These are phyloP conservation scores for Plasmodium billcollinsi DNA, from an alignment of 169 alveolate species.

Conservation along the genomic window DNA sequence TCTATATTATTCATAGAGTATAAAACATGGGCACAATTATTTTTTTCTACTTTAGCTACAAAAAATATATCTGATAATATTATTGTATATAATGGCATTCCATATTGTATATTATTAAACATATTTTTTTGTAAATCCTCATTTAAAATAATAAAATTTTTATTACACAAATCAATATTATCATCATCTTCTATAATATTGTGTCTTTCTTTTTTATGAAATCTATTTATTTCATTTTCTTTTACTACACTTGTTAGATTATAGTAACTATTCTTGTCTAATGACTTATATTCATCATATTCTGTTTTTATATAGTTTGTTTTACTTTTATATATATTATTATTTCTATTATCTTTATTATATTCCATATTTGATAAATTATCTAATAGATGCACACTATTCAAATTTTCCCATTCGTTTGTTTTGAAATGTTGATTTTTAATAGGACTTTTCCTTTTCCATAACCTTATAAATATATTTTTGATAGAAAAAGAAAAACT, in stretches of 20 bases:
- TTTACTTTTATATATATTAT: neutral
- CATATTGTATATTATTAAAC: constrained; percentile 75
- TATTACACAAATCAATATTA: constrained; percentile 4
- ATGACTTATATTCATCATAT: constrained; percentile 6
- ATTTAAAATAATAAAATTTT: constrained; percentile 58
- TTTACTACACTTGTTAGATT: constrained; percentile 34
- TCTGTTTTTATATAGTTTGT: neutral
- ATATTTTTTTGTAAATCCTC: constrained; percentile 53
- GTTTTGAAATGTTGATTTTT: constrained; percentile 21
- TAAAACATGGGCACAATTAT: constrained; percentile 42
- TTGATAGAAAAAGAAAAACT: constrained; percentile 66
- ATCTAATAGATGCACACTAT: constrained; percentile 25
- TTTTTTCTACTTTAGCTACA: constrained; percentile 69
- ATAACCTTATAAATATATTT: constrained; percentile 44
- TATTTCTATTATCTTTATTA: constrained; percentile 1
- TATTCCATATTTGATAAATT: neutral
- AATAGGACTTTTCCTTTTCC: constrained; percentile 71
- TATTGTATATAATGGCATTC: constrained; percentile 49
- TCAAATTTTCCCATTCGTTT: neutral
- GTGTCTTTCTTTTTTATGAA: constrained; percentile 21
- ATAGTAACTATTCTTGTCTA: neutral
- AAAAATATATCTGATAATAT: constrained; percentile 51
- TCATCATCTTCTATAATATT: constrained; percentile 15
- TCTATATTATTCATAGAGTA: constrained; percentile 65
- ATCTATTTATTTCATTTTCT: constrained; percentile 32